Conservation (phyloP, 352 stramenopile genomes). For the Phytophthora citrophthora region DNA sequence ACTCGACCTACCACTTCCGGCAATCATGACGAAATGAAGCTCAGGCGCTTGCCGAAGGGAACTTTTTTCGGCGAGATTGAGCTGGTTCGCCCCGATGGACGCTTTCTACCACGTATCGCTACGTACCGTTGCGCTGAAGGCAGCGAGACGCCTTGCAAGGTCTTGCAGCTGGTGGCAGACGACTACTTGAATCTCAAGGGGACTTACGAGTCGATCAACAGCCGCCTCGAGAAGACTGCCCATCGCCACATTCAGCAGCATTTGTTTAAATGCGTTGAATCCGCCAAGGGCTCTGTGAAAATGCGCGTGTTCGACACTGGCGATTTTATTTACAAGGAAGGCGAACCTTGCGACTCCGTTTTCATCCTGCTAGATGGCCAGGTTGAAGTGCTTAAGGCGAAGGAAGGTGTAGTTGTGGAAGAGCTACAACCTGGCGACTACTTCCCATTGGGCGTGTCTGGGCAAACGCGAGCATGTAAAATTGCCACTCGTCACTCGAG, state of each 20-base stretch:
- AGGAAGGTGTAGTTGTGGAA: conserved; percentile 75
- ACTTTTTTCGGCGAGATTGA: conserved; percentile 87
- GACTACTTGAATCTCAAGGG: conserved; percentile 83
- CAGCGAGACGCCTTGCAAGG: conserved; percentile 59
- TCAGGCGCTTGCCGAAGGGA: conserved; percentile 68
- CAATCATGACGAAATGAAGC: conserved; percentile 54
- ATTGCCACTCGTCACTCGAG: conserved; percentile 79
- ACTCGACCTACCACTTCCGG: conserved; percentile 16
- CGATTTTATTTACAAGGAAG: conserved; percentile 84
- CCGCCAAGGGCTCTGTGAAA: conserved; percentile 71
- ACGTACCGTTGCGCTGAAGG: conserved; percentile 67
- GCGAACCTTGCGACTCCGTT: conserved; percentile 77
- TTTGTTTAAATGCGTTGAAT: conserved; percentile 80
- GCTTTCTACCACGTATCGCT: conserved; percentile 71
- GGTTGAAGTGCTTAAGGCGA: conserved; percentile 73
- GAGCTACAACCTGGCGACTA: conserved; percentile 76
- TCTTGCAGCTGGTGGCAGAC: conserved; percentile 80
- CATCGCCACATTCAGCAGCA: conserved; percentile 72
- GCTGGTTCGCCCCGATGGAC: conserved; percentile 71
- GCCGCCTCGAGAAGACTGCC: conserved; percentile 65
- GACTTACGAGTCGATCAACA: conserved; percentile 76
- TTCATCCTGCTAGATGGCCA: conserved; percentile 81
- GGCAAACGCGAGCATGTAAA: conserved; percentile 65
- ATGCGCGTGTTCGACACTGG: conserved; percentile 60
- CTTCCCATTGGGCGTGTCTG: conserved; percentile 81